Base-by-base conservation (phyloP, 352 stramenopile species). In the Phytophthora sansomeana region DNA sequence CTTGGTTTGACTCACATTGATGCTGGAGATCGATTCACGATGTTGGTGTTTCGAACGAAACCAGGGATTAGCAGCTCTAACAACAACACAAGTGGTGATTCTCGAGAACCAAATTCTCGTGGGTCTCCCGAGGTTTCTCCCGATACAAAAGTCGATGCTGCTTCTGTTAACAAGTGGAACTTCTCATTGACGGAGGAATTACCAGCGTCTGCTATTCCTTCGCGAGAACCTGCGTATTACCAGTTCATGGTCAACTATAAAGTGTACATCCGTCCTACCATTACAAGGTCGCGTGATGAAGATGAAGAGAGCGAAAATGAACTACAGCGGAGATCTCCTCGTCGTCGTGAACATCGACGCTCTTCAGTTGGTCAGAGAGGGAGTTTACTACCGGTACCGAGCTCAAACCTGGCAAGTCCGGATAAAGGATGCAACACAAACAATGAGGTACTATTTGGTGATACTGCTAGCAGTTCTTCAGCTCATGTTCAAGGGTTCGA, bases 241-340 rank as follows among this genome's bases (percentile, higher is more conserved):
- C 50, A 76, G 17, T 80, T 87, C 54, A 91, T 90, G 79, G 47
- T 35, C 3, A 81, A 78, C 46, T 91, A 90, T 63, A 83, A 82
- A 58, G 73, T 90, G 6, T 58, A 69, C 11, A 66, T 88, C 17
- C 79, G 69, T 0, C 32, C 39, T 5, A 46, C 44, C 8, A 44
- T 29, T 10, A 24, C 43, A 19, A 64, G 21, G 17, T 32, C 11
- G 6, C 35, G 26, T 4, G 55, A 39, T 28, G 53, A 58, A 11
- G 50, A 55, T 28, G 60, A 66, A 19, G 50, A 60, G 7, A 56
- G 44, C 35, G 33, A 44, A 19, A 24, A 61, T 14, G 43, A 72
- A 11, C 33, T 63, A 11, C 57, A 68, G 7, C 46, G 36, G 28
- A 47, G 53, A 16, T 51, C 59, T 19, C 53, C 54, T 35, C 41